Percentiles rank a stretch among this genome's conserved stretches.
These are phyloP conservation scores for Serendipita sp. DNA, from an alignment of 768 basidiomycete genomes.

Conservation along the genomic window DNA sequence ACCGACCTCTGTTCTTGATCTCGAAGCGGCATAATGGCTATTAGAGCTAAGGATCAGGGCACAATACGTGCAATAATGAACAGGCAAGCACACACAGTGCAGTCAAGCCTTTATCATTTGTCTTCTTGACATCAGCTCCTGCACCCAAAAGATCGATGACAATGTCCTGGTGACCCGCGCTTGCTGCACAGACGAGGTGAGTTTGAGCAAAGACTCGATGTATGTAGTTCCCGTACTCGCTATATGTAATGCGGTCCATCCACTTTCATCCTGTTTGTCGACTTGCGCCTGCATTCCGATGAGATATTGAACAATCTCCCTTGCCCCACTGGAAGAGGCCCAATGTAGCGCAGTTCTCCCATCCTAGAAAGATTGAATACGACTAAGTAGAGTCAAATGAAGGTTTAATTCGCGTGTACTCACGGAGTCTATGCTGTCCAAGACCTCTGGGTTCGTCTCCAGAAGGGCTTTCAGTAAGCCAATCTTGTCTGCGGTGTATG, in stretches of 20 bases:
- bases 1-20: conserved; percentile 63
- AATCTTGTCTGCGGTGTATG: not conserved
- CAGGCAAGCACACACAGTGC: conserved; percentile 50
- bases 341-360: conserved; percentile 72
- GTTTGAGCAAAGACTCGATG: conserved; percentile 4
- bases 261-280: conserved; percentile 44
- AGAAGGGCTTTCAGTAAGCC: not conserved
- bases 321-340: conserved; percentile 53
- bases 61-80: not conserved
- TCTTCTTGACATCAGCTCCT: conserved; percentile 67
- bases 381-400: too few species aligned
- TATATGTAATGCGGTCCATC: conserved; percentile 72
- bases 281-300: conserved; percentile 57
- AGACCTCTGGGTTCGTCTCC: not conserved
- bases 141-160: conserved; percentile 65
- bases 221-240: conserved; percentile 34
- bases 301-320: conserved; percentile 51
- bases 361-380: too few species aligned
- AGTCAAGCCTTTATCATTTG: conserved; percentile 69
- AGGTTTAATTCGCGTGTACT: not conserved
- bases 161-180: conserved; percentile 63
- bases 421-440: not conserved
- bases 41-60: conserved; percentile 12
- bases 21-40: conserved; percentile 89
- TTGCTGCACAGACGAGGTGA: conserved; percentile 31